A percentile compares a stretch with the other conserved stretches of the same genome.
phyloP scores from a whole-genome alignment of 1,139 yeast genomes.

The Debaryomyces sp. region DNA sequence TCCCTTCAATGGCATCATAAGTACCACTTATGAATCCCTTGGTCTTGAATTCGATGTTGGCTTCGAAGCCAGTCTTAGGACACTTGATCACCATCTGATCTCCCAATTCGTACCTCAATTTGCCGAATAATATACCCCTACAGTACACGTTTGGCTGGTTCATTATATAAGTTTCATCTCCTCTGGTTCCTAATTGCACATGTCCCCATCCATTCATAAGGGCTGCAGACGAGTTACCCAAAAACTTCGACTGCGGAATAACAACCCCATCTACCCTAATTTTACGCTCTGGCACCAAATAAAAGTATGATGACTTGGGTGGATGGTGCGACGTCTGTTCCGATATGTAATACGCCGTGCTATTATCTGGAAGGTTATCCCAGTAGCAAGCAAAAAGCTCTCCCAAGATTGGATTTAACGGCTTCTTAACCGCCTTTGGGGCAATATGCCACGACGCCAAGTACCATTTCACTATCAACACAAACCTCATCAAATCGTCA shows the following conservation, averaged over 20 bases:
- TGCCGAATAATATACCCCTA: constrained; percentile 91
- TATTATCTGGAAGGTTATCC: constrained; percentile 72
- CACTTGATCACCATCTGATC: constrained; percentile 83
- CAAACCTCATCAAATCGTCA: constrained; percentile 69
- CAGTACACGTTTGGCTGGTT: constrained; percentile 96
- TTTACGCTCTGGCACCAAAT: constrained; percentile 75
- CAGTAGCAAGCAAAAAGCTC: constrained; percentile 90
- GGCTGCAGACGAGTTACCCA: constrained; percentile 96
- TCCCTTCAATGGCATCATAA: constrained; percentile 86
- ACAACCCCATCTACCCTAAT: constrained; percentile 89
- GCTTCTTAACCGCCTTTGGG: constrained; percentile 97
- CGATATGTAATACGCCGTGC: constrained; percentile 78
- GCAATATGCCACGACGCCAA: constrained; percentile 97
- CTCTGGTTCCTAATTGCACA: constrained; percentile 66
- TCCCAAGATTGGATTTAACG: constrained; percentile 91
- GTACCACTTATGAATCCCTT: constrained; percentile 94
- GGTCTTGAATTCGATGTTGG: constrained; percentile 90
- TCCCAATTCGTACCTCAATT: constrained; percentile 85
- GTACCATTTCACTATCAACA: constrained; percentile 82
- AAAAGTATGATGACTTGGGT: constrained; percentile 95
- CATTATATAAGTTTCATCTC: constrained; percentile 69
- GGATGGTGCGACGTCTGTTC: constrained; percentile 99
- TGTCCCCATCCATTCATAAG: constrained; percentile 92
- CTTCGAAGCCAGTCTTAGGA: constrained; percentile 57
- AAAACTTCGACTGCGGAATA: constrained; percentile 81